Base-by-base conservation (phyloP, 768 basidiomycete species). In the Agaricus sinodeliciosus region DNA sequence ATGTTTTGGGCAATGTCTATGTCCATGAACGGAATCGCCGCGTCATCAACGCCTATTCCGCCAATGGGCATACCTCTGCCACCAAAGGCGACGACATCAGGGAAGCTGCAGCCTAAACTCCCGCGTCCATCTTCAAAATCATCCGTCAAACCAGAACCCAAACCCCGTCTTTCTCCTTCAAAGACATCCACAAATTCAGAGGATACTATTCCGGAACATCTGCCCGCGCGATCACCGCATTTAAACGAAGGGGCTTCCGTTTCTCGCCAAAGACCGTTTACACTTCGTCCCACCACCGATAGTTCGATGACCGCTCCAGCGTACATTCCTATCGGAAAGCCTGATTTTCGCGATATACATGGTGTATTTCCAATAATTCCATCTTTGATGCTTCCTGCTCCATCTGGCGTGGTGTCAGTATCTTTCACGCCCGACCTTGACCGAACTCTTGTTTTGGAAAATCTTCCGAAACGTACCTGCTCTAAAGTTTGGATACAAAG, bases 401-500 rank as follows among this genome's bases (percentile, higher is more conserved):
- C 56, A 16, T 6, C 9, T 9, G 28, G 28, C 45, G 16, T 15
- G 2, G 18, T 7, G 31, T 8, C 45, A 16, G n/a, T 8, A 34
- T 47, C 60, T 0, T 75, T 78, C 54, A 63, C 66, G 9, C 78
- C 79, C 39, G 74, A 75, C 56, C 75, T 75, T 4, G 66, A 73
- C 2, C 70, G 77, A 12, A 79, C 80, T 1, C 64, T 84, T 26
- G 77, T 84, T 22, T 73, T 84, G 65, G 79, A 82, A 56, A 73
- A 75, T 48, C 64, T 84, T 4, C 81, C 80, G 1, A 79, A 77
- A 55, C 60, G 69, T 3, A 68, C 72, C 57, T 75, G 79, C 42
- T 71, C 66, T 4, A 58, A 57, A 3, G 68, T 69, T 19, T 80
- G 70, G 58, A 64, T 77, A 31, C 67, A 67, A 37, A 60, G 57